phyloP scores from a whole-genome alignment of 176 grass and related monocot genomes.

The Melocanna baccifera region DNA sequence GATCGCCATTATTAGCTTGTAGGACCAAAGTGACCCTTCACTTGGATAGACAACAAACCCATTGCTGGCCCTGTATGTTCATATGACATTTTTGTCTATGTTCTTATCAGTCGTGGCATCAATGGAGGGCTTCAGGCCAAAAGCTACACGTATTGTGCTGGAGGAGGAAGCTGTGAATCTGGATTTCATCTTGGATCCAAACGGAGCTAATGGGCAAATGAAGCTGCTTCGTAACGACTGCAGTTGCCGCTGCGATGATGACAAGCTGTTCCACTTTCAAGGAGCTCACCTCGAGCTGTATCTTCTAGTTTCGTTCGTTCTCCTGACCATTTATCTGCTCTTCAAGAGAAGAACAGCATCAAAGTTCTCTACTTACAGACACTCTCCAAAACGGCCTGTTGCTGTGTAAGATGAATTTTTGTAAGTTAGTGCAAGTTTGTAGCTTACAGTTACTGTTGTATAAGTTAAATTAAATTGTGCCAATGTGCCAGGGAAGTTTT shows the following conservation, averaged over 20 bases:
- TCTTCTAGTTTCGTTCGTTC: constrained; percentile 30
- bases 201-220: not conserved
- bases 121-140: constrained; percentile 61
- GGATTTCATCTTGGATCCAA: constrained; percentile 80
- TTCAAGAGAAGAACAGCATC: constrained; percentile 56
- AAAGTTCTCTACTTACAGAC: constrained; percentile 31
- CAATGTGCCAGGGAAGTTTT: not conserved
- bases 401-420: constrained; percentile 34
- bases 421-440: not conserved
- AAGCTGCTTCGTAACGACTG: not conserved
- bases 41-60: not conserved
- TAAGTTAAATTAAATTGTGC: not conserved
- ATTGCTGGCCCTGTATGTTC: not conserved
- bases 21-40: not conserved
- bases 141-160: constrained; percentile 55
- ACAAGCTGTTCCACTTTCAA: constrained; percentile 38
- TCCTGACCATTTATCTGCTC: constrained; percentile 53
- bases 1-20: not conserved
- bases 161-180: constrained; percentile 45
- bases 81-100: not conserved
- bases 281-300: constrained; percentile 51
- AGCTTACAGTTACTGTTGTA: not conserved
- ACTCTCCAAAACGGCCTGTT: constrained; percentile 34
- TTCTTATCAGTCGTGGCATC: constrained; percentile 55
- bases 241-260: constrained; percentile 34